These are phyloP conservation scores for Firmiana major DNA, from an alignment of 345 rosid species.

Conservation along the genomic window DNA sequence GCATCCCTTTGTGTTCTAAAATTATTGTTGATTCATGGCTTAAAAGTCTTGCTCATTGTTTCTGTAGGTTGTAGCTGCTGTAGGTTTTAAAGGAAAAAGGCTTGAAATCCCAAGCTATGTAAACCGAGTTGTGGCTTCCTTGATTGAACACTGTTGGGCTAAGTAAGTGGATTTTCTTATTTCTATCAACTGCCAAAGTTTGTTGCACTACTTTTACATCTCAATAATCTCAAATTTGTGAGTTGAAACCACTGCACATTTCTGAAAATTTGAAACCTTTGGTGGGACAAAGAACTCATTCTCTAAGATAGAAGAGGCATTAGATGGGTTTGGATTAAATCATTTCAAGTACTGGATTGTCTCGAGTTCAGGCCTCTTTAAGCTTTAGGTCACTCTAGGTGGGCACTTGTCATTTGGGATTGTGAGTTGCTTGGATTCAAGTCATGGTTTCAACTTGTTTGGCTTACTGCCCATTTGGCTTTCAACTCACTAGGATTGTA, in stretches of 20 bases:
- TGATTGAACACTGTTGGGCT: slow-evolving; percentile 48
- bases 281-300: background rate
- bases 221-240: background rate
- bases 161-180: slow-evolving; percentile 29
- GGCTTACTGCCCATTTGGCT: background rate
- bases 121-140: slow-evolving; percentile 34
- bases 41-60: background rate
- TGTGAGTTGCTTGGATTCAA: background rate
- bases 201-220: background rate
- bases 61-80: slow-evolving; percentile 50
- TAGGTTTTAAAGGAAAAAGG: slow-evolving; percentile 44
- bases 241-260: background rate
- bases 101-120: slow-evolving; percentile 48
- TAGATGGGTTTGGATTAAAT: background rate
- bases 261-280: background rate
- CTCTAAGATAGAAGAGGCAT: background rate
- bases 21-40: background rate
- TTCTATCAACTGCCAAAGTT: background rate
- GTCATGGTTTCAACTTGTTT: background rate
- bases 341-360: background rate
- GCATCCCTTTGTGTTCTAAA: background rate
- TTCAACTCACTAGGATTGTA: background rate
- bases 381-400: background rate
- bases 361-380: background rate
- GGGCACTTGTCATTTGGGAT: background rate